Conservation (phyloP, 257 asterid species). For the Nicotiana otophora region DNA sequence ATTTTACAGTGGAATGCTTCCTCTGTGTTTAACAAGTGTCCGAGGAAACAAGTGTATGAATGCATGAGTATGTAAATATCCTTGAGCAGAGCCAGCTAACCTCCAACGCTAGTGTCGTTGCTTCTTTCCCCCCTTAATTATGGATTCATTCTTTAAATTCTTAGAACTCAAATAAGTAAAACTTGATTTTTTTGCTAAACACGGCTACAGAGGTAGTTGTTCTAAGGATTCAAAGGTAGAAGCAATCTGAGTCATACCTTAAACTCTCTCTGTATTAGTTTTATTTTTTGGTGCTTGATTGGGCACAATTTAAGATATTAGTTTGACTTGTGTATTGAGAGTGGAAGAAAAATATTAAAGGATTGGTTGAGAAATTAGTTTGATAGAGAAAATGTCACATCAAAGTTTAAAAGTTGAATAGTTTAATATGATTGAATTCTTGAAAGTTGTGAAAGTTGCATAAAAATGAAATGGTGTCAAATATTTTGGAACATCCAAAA, state of each 20-base stretch:
- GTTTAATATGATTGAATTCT: not conserved
- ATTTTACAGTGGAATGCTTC: not conserved
- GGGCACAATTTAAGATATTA: not conserved
- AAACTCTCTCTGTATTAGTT: not conserved
- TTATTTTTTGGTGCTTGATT: not conserved
- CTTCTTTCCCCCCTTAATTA: not conserved
- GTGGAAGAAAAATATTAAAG: not conserved
- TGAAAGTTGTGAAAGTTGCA: not conserved
- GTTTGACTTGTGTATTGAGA: not conserved
- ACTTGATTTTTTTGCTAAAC: not conserved
- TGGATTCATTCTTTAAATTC: not conserved
- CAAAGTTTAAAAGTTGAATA: not conserved
- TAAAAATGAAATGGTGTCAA: not conserved
- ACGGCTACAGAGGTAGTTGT: not conserved
- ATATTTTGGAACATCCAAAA: not conserved
- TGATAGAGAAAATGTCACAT: not conserved
- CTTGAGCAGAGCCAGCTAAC: not conserved
- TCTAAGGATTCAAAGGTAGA: not conserved
- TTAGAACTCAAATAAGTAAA: not conserved
- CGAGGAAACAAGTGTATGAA: not conserved
- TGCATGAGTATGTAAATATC: not conserved
- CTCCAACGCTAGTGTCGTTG: not conserved
- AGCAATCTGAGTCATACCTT: not conserved
- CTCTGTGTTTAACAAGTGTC: not conserved
- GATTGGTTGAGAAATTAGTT: not conserved